These are phyloP conservation scores for Atkinsonella hypoxylon DNA, from an alignment of 2,329 filamentous ascomycete genomes.

Conservation along the genomic window DNA sequence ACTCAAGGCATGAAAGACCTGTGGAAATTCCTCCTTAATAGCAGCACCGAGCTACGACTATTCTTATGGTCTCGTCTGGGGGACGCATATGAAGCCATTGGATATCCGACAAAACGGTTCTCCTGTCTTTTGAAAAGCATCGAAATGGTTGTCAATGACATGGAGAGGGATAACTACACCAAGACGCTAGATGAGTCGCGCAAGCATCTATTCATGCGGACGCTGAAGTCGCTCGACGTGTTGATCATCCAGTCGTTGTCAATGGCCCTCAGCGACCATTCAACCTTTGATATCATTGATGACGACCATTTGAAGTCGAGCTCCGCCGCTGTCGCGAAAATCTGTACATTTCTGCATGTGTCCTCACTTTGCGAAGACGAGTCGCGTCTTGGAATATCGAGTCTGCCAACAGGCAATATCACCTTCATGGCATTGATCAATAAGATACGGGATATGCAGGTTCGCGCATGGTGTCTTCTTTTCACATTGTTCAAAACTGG, in stretches of 20 bases:
- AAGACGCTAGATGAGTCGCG: conserved; percentile 50
- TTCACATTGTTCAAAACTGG: conserved; percentile 71
- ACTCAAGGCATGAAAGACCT: conserved; percentile 59
- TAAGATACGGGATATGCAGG: conserved; percentile 75
- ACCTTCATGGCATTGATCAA: conserved; percentile 42
- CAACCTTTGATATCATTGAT: conserved; percentile 74
- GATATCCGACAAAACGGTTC: conserved; percentile 77
- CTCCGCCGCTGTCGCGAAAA: conserved; percentile 55
- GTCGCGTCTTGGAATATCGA: conserved; percentile 62
- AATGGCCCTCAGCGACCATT: conserved; percentile 52
- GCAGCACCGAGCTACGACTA: conserved; percentile 70
- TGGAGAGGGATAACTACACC: conserved; percentile 51
- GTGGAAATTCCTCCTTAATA: conserved; percentile 71
- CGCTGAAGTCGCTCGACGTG: conserved; percentile 69
- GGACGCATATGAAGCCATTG: conserved; percentile 75
- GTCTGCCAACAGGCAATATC: conserved; percentile 45
- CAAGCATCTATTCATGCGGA: conserved; percentile 59
- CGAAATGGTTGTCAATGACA: conserved; percentile 60
- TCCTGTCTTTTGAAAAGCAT: conserved; percentile 80
- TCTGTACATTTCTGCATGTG: conserved; percentile 66
- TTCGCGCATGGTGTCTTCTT: conserved; percentile 77
- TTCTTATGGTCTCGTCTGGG: conserved; percentile 87
- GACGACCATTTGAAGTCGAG: conserved; percentile 64
- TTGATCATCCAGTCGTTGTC: conserved; percentile 60
- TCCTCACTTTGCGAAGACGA: conserved; percentile 77